A percentile compares a stretch with the other conserved stretches of the same genome.
Evolutionary conservation across 2,329 filamentous ascomycete genomes (phyloP).

Genomic region (Aspergillus bombycis): DNA sequence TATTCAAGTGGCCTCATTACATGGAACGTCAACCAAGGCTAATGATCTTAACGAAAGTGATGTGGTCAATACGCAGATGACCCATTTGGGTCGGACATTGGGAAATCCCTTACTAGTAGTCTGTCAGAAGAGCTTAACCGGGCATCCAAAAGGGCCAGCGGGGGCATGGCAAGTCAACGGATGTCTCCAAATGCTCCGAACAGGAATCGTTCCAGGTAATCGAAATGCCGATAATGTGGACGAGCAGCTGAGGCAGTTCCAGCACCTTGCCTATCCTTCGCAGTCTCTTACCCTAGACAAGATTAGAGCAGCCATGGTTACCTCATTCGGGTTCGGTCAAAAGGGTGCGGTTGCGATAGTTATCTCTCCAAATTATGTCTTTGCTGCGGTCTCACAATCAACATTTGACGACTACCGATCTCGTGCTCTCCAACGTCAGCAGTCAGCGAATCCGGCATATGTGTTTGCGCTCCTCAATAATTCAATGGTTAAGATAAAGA

Average conservation of each 20-base stretch:
- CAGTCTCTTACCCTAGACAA: slow-evolving; percentile 22
- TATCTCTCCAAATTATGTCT: slow-evolving; percentile 41
- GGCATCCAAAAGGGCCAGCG: slow-evolving; percentile 96
- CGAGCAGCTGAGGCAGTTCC: slow-evolving; percentile 27
- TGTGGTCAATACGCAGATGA: slow-evolving; percentile 90
- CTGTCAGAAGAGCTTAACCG: slow-evolving; percentile 97
- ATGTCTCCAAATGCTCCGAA: slow-evolving; percentile 89
- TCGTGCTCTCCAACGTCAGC: slow-evolving; percentile 13
- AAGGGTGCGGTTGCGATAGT: slow-evolving; percentile 46
- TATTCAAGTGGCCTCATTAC: slow-evolving; percentile 90
- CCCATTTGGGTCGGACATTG: slow-evolving; percentile 88
- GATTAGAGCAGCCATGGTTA: slow-evolving; percentile 43
- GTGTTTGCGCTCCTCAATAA: background rate
- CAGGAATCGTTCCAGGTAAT: slow-evolving; percentile 88
- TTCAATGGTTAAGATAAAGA: background rate
- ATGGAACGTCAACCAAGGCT: slow-evolving; percentile 94
- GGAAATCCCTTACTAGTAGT: slow-evolving; percentile 89
- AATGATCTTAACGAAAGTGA: slow-evolving; percentile 99
- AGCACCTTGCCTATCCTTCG: slow-evolving; percentile 39
- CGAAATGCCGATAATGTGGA: slow-evolving; percentile 97
- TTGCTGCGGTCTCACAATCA: slow-evolving; percentile 28
- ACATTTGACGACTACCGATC: slow-evolving; percentile 20
- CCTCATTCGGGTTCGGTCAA: slow-evolving; percentile 51
- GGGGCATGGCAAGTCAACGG: slow-evolving; percentile 99
- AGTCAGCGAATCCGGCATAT: slow-evolving; percentile 12